Conservation (phyloP, 306 rosid species). For the Benincasa hispida region DNA sequence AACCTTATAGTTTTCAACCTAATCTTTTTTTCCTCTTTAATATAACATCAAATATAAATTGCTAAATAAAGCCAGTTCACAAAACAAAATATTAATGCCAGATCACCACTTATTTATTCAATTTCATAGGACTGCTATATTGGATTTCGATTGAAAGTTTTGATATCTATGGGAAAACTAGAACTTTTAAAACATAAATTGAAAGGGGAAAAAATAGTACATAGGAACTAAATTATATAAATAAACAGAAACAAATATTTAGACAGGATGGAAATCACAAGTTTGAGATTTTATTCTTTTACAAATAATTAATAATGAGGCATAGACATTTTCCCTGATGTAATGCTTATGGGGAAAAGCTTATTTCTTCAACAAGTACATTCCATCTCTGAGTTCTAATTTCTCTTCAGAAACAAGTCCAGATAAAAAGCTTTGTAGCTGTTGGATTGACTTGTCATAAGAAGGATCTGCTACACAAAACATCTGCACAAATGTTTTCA, state of each 20-base stretch:
- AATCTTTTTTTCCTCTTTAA: no score
- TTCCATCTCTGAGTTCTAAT: constrained; percentile 72
- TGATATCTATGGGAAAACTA: not conserved
- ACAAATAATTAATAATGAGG: not conserved
- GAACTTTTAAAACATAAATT: not conserved
- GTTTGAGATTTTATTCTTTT: not conserved
- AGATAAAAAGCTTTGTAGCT: constrained; percentile 70
- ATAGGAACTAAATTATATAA: not conserved
- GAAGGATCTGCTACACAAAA: constrained; percentile 82
- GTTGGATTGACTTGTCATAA: constrained; percentile 88
- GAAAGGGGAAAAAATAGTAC: not conserved
- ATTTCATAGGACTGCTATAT: not conserved
- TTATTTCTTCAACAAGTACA: constrained; percentile 62
- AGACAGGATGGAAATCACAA: not conserved
- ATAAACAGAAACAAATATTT: not conserved
- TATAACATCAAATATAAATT: not conserved
- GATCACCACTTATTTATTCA: not conserved
- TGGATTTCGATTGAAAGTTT: not conserved
- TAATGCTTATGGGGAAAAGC: not conserved
- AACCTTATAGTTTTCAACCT: no score
- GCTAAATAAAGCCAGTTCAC: not conserved
- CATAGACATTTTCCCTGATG: not conserved
- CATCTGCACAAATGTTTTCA: constrained; percentile 41
- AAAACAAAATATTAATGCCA: not conserved
- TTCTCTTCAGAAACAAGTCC: constrained; percentile 84